Evolutionary conservation across 2,329 filamentous ascomycete species (phyloP).

Genomic region (Colletotrichum sp.): DNA sequence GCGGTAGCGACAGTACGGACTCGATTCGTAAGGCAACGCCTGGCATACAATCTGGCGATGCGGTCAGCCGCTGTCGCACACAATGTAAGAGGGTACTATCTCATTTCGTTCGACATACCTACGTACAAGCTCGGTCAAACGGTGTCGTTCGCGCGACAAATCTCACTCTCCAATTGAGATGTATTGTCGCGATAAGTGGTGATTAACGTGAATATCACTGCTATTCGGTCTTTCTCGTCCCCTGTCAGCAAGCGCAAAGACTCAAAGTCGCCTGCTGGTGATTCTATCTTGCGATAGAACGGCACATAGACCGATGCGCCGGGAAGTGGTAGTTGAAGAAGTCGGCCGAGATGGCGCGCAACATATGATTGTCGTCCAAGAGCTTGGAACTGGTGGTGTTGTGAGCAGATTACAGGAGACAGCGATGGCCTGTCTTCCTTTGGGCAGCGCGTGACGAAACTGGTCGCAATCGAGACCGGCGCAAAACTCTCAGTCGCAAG

Average conservation of each 20-base stretch:
- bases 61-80: not conserved
- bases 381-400: not conserved
- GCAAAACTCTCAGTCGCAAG: not conserved
- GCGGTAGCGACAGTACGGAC: conserved; percentile 17
- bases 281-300: conserved; percentile 40
- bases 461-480: not conserved
- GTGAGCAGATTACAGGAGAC: not conserved
- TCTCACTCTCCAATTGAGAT: not conserved
- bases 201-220: not conserved
- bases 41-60: conserved; percentile 15
- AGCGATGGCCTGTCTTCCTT: not conserved
- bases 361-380: conserved; percentile 3
- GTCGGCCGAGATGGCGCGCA: conserved; percentile 7
- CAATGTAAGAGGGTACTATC: not conserved
- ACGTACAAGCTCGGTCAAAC: not conserved
- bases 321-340: conserved; percentile 23
- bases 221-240: conserved; percentile 61
- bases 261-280: conserved; percentile 66
- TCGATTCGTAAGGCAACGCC: not conserved
- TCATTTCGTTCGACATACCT: not conserved
- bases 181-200: not conserved
- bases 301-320: conserved; percentile 51
- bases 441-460: not conserved
- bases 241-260: conserved; percentile 69
- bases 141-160: not conserved